These are phyloP conservation scores for Pichia thaimueangensis DNA, from an alignment of 805 yeast genomes.

Conservation along the genomic window DNA sequence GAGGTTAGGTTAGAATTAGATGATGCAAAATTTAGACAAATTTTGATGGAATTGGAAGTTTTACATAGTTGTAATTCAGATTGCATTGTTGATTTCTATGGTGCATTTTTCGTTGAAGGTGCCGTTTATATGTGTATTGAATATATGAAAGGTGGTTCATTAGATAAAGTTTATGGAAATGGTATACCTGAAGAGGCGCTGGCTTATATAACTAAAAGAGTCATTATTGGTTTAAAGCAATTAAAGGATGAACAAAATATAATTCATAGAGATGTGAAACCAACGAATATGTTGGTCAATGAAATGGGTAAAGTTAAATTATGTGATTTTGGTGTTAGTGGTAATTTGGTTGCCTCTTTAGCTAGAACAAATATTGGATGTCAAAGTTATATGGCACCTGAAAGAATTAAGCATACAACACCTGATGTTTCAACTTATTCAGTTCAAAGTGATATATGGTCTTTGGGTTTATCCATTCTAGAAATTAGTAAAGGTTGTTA, in stretches of 20 bases:
- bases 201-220: slow-evolving; percentile 73
- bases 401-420: slow-evolving; percentile 68
- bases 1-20: slow-evolving; percentile 91
- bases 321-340: slow-evolving; percentile 95
- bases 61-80: slow-evolving; percentile 88
- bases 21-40: slow-evolving; percentile 89
- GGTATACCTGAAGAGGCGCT: slow-evolving; percentile 75
- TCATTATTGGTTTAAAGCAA: slow-evolving; percentile 73
- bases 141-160: slow-evolving; percentile 93
- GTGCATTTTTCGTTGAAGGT: slow-evolving; percentile 96
- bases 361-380: slow-evolving; percentile 97
- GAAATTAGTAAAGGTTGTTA: slow-evolving; percentile 88
- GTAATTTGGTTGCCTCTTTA: slow-evolving; percentile 88
- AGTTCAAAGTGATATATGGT: slow-evolving; percentile 95
- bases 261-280: slow-evolving; percentile 94
- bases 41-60: slow-evolving; percentile 92
- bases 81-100: slow-evolving; percentile 91
- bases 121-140: slow-evolving; percentile 98
- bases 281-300: slow-evolving; percentile 84
- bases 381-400: slow-evolving; percentile 98
- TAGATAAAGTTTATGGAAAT: slow-evolving; percentile 74
- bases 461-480: slow-evolving; percentile 76
- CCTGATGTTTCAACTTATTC: slow-evolving; percentile 80
- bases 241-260: slow-evolving; percentile 87
- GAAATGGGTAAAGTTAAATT: slow-evolving; percentile 76